Evolutionary conservation across 768 basidiomycete species (phyloP).

Genomic region (Leccinellum albellum): DNA sequence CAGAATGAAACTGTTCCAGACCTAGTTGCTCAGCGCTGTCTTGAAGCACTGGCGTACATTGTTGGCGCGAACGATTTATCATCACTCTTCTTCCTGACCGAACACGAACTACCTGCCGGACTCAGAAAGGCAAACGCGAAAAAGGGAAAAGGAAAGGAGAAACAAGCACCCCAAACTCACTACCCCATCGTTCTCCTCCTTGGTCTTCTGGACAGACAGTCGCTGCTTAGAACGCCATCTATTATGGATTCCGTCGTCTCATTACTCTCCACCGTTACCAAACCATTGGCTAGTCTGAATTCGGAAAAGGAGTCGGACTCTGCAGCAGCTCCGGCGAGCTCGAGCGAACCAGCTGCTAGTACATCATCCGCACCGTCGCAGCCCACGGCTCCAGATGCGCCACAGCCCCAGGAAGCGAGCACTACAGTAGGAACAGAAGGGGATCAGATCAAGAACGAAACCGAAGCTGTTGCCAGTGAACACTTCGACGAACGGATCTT

Average conservation of each 20-base stretch:
- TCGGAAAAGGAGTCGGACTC: conserved; percentile 37
- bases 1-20: conserved; percentile 86
- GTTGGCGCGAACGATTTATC: conserved; percentile 81
- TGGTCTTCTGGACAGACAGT: conserved; percentile 81
- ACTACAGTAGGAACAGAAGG: conserved; percentile 11
- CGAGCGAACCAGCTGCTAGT: conserved; percentile 13
- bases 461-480: conserved; percentile 13
- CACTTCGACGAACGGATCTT: conserved; percentile 43
- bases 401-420: conserved; percentile 14
- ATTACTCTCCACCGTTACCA: conserved; percentile 83
- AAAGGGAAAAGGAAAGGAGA: conserved; percentile 96
- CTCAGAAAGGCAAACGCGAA: conserved; percentile 64
- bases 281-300: conserved; percentile 69
- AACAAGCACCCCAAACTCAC: conserved; percentile 72
- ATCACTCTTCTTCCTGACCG: conserved; percentile 91
- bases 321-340: conserved; percentile 15
- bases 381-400: conserved; percentile 7
- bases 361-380: conserved; percentile 1
- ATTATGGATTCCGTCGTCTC: conserved; percentile 92
- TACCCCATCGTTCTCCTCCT: conserved; percentile 91
- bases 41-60: conserved; percentile 87
- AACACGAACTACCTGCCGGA: conserved; percentile 86
- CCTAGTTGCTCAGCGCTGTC: conserved; percentile 88
- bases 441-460: conserved; percentile 24
- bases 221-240: conserved; percentile 79